Conservation (phyloP, 495 filamentous ascomycete genomes). For the Hypoxylon crocopeplum region DNA sequence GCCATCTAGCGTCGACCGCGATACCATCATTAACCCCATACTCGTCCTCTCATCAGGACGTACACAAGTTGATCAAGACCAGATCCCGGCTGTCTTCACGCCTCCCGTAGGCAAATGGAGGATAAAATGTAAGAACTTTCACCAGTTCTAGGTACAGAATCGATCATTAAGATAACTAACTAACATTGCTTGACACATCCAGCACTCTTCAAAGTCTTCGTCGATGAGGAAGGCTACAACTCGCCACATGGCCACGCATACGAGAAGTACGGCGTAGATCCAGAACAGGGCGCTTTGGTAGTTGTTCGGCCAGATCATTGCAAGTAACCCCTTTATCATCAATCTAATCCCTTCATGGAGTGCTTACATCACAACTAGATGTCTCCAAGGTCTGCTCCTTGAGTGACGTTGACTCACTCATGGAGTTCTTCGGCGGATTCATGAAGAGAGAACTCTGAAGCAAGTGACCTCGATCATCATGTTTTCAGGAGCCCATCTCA, state of each 20-base stretch:
- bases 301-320: slow-evolving; percentile 75
- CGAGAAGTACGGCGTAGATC: slow-evolving; percentile 63
- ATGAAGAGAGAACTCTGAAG: slow-evolving; percentile 11
- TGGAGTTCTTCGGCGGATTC: slow-evolving; percentile 35
- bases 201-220: slow-evolving; percentile 70
- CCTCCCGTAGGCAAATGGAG: slow-evolving; percentile 65
- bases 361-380: slow-evolving; percentile 34
- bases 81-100: slow-evolving; percentile 65
- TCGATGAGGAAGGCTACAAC: slow-evolving; percentile 73
- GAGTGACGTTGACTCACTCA: slow-evolving; percentile 10
- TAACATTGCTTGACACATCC: background rate
- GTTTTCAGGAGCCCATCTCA: no score
- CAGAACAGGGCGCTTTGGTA: slow-evolving; percentile 60
- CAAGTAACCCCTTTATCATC: slow-evolving; percentile 46
- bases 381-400: slow-evolving; percentile 36
- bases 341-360: slow-evolving; percentile 1
- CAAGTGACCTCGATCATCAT: background rate
- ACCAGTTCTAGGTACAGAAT: no score
- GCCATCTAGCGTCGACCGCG: slow-evolving; percentile 49
- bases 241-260: slow-evolving; percentile 70
- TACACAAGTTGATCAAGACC: slow-evolving; percentile 61
- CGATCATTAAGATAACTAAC: no score
- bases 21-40: slow-evolving; percentile 67
- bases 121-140: slow-evolving; percentile 61
- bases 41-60: slow-evolving; percentile 62